Evolutionary conservation across 2,329 filamentous ascomycete genomes (phyloP).

Genomic region (Rutstroemia sydowiana): DNA sequence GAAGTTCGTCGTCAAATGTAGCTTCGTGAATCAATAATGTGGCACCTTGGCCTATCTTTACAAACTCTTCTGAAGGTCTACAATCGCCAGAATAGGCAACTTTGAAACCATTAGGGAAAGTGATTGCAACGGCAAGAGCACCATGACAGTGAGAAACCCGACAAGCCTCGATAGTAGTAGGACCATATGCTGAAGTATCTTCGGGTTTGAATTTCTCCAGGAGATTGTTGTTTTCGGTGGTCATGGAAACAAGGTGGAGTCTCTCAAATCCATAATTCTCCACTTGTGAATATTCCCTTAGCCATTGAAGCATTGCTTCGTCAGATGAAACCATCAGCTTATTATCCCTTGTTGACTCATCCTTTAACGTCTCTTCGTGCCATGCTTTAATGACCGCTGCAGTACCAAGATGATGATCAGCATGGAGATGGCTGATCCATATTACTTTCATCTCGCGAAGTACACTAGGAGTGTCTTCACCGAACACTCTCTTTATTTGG

Average conservation of each 20-base stretch:
- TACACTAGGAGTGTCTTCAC: conserved; percentile 58
- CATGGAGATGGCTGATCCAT: conserved; percentile 93
- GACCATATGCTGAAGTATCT: conserved; percentile 46
- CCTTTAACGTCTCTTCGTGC: conserved; percentile 46
- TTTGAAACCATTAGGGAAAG: conserved; percentile 74
- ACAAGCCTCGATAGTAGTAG: conserved; percentile 60
- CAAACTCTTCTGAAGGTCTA: conserved; percentile 66
- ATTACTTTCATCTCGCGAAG: conserved; percentile 73
- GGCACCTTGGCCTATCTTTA: conserved; percentile 60
- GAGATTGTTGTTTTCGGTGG: conserved; percentile 11
- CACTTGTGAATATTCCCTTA: conserved; percentile 71
- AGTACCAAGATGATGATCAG: conserved; percentile 89
- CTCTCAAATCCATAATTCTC: conserved; percentile 69
- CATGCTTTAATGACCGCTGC: conserved; percentile 76
- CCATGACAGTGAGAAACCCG: conserved; percentile 72
- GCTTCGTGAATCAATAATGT: conserved; percentile 92
- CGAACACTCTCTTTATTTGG: conserved; percentile 71
- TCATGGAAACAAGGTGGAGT: conserved; percentile 21
- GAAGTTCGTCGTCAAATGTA: conserved; percentile 85
- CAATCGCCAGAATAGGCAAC: conserved; percentile 94
- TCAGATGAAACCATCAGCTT: conserved; percentile 64
- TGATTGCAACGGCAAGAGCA: conserved; percentile 68
- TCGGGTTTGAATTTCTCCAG: conserved; percentile 32
- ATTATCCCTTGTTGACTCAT: conserved; percentile 32
- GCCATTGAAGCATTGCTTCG: conserved; percentile 62